Evolutionary conservation across 768 basidiomycete genomes (phyloP), one percentile per base, ranked within the genome.

Genomic region (Infundibulicybe gibba): DNA sequence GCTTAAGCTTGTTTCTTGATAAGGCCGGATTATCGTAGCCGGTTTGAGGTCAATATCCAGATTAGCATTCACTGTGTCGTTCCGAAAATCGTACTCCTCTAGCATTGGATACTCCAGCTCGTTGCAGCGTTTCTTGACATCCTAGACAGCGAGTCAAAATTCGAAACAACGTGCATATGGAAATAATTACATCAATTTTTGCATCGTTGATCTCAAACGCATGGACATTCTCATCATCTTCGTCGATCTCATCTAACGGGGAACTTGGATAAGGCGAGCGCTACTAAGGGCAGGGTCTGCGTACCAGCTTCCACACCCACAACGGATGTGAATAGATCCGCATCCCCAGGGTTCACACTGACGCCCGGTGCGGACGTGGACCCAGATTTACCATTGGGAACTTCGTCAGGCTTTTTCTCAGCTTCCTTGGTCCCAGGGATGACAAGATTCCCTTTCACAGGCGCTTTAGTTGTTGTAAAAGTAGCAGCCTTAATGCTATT

Each of bases 1-100:
- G 54, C 92, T 94, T 37, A 99, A 71, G 61, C 90, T 94, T 44
- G 97, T 99, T 69, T 98, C 95, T 66, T 99, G 97, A 67, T 99
- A 99, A 12, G 97, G 93, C 45, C 97, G 80, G 61, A 99, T 97
- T 51, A 95, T 88, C 2, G 97, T 98, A 32, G 93, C 89, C 2
- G 97, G 97, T 64, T 99, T 99, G 45, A 99, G 80, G 65, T 99
- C 97, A 48, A 99, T 99, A 61, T 99, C 97, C 39, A 99, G 77
- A 65, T 97, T 95, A 21, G 97, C 81, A 61, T 99, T 99, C 54
- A 94, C 71, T 0, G 90, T 93, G 63, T 99, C 97, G 61, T 98
- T 95, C 37, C 94, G 78, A 75, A 98, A 99, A 65, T 99, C 97
- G 61, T 99, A 99, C 68, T 99, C 97, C 64, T 99, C 97, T 38